Percentiles rank a stretch among this genome's conserved stretches.
Conservation (phyloP, 2,329 filamentous ascomycete species). For the Daldinia eschscholtzii region DNA sequence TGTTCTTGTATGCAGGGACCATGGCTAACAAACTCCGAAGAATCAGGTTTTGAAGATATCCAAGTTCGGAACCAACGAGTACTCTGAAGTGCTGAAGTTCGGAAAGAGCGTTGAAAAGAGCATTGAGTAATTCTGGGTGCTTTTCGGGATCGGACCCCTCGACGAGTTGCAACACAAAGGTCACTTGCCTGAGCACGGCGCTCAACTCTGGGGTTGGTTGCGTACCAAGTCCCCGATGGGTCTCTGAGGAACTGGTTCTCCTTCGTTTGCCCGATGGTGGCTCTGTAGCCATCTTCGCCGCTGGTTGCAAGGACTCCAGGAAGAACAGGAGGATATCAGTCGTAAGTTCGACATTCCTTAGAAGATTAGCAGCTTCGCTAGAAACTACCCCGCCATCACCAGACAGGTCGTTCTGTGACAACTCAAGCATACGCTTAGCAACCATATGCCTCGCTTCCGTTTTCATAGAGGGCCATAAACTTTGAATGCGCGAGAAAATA, state of each 20-base stretch:
- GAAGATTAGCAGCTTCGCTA: constrained; percentile 76
- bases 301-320: constrained; percentile 78
- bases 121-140: constrained; percentile 81
- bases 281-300: constrained; percentile 78
- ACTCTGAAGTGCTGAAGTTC: constrained; percentile 88
- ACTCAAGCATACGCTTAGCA: constrained; percentile 72
- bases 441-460: constrained; percentile 69
- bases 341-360: constrained; percentile 79
- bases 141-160: constrained; percentile 82
- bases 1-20: constrained; percentile 78
- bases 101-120: constrained; percentile 85
- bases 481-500: constrained; percentile 76
- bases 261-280: constrained; percentile 82
- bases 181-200: constrained; percentile 79
- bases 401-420: constrained; percentile 63
- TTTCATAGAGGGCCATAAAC: constrained; percentile 81
- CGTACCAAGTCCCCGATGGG: constrained; percentile 68
- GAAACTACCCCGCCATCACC: constrained; percentile 59
- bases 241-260: constrained; percentile 80
- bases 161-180: constrained; percentile 88
- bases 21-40: constrained; percentile 86
- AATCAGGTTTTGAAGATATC: constrained; percentile 89
- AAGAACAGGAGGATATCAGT: constrained; percentile 79
- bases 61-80: constrained; percentile 85
- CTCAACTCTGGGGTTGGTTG: constrained; percentile 75